These are phyloP conservation scores for Exserohilum turcica DNA, from an alignment of 2,329 filamentous ascomycete genomes.

Conservation along the genomic window DNA sequence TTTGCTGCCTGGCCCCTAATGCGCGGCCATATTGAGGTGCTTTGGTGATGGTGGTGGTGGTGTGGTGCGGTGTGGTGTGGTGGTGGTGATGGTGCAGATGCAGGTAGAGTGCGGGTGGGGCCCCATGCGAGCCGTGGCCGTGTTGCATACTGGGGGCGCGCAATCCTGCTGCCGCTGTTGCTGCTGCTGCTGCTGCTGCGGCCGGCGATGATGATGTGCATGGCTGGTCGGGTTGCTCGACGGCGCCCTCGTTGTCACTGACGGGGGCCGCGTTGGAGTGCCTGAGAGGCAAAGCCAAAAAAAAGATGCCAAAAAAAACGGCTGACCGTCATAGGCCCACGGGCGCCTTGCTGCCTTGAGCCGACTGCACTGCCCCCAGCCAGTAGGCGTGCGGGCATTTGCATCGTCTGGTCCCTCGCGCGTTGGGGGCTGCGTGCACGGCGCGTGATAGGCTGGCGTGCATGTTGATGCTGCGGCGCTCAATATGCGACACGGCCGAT, in stretches of 20 bases:
- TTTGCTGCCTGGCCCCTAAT: slow-evolving; percentile 35
- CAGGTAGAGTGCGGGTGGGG: slow-evolving; percentile 9
- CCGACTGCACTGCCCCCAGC: slow-evolving; percentile 18
- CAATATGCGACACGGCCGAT: slow-evolving; percentile 18
- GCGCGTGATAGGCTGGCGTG: not conserved
- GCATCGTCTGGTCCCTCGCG: not conserved
- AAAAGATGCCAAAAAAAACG: too few relatives aligned
- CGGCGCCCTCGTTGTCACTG: slow-evolving; percentile 15
- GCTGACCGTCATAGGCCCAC: too few relatives aligned
- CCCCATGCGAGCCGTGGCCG: too few relatives aligned
- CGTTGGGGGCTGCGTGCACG: slow-evolving; percentile 7
- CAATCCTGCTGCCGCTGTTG: too few relatives aligned
- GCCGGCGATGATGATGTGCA: slow-evolving; percentile 3
- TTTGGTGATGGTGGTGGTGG: slow-evolving; percentile 13
- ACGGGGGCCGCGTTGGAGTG: not conserved
- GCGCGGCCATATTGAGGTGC: slow-evolving; percentile 27
- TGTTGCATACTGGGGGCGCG: too few relatives aligned
- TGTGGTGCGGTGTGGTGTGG: slow-evolving; percentile 6
- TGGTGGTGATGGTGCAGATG: slow-evolving; percentile 13
- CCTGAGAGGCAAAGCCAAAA: slow-evolving; percentile 6
- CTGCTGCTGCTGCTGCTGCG: too few relatives aligned
- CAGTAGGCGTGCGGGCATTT: slow-evolving; percentile 10
- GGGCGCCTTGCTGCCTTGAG: slow-evolving; percentile 35
- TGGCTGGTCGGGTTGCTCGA: slow-evolving; percentile 1
- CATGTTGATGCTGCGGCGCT: too few relatives aligned